Percentiles rank a stretch among this genome's conserved stretches.
Conservation (phyloP, 352 stramenopile species). For the Pythium sp. region DNA sequence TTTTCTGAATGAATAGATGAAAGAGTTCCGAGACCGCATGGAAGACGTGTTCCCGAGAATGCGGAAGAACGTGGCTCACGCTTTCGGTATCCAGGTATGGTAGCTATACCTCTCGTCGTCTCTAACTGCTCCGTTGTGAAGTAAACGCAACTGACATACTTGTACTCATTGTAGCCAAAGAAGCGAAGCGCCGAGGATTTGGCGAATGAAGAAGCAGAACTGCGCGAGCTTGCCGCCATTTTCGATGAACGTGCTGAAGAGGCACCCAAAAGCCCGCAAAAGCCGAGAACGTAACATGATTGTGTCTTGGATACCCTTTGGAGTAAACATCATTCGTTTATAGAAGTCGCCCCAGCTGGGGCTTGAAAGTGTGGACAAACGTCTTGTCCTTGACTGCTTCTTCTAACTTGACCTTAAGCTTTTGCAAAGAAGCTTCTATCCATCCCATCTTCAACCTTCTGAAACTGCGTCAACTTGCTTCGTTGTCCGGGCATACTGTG, state of each 20-base stretch:
- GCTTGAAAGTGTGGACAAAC: too few species aligned
- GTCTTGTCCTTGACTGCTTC: too few species aligned
- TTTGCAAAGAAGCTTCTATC: too few species aligned
- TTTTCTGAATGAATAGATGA: conserved; percentile 12
- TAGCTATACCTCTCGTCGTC: background rate
- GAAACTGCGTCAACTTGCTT: too few species aligned
- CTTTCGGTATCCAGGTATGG: conserved; percentile 26
- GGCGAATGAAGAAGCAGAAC: conserved; percentile 23
- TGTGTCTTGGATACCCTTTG: too few species aligned
- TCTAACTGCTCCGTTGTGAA: background rate
- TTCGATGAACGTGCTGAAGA: conserved; percentile 19
- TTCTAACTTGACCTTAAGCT: too few species aligned
- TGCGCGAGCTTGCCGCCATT: conserved; percentile 23
- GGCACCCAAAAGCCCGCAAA: background rate
- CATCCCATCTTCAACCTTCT: too few species aligned
- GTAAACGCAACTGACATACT: too few species aligned
- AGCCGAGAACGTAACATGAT: too few species aligned
- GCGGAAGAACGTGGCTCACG: conserved; percentile 13
- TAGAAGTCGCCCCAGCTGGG: too few species aligned
- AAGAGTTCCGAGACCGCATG: conserved; percentile 40
- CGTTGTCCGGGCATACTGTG: too few species aligned
- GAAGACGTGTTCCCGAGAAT: conserved; percentile 27
- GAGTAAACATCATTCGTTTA: too few species aligned
- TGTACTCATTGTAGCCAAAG: background rate
- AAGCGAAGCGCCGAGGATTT: conserved; percentile 11